Evolutionary conservation across 2,329 filamentous ascomycete species (phyloP).

Genomic region (Lecanosticta acicola): DNA sequence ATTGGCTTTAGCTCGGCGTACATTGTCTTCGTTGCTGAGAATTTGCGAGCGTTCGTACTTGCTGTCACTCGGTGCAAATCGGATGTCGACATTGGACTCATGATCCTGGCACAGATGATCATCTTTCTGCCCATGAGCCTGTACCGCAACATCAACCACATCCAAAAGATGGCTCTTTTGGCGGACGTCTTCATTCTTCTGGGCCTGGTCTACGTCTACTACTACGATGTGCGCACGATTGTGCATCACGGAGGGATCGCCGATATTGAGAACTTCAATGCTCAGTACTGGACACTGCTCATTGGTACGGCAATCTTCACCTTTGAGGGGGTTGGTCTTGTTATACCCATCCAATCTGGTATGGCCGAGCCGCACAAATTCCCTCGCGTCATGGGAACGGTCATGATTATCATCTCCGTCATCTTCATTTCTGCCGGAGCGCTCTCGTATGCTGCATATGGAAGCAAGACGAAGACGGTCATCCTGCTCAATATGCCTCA

Average conservation of each 20-base stretch:
- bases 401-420: conserved; percentile 93
- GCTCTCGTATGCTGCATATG: conserved; percentile 91
- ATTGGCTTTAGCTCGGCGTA: conserved; percentile 93
- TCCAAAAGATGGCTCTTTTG: conserved; percentile 87
- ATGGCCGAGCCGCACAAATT: conserved; percentile 92
- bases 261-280: conserved; percentile 87
- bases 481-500: conserved; percentile 94
- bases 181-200: conserved; percentile 92
- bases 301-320: conserved; percentile 99
- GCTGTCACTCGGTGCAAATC: conserved; percentile 85
- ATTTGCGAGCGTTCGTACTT: conserved; percentile 87
- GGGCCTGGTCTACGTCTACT: conserved; percentile 88
- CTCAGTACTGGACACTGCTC: conserved; percentile 89
- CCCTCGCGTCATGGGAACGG: conserved; percentile 74
- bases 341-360: conserved; percentile 96
- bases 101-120: conserved; percentile 91
- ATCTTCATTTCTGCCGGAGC: conserved; percentile 89
- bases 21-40: conserved; percentile 94
- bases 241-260: conserved; percentile 64
- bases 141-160: conserved; percentile 93
- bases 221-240: conserved; percentile 86
- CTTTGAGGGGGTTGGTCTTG: conserved; percentile 93
- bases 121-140: conserved; percentile 93
- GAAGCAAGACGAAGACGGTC: conserved; percentile 90
- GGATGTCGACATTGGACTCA: conserved; percentile 76